Conservation (phyloP, 371 early-diverging fungal species). For the Apophysomyces ossiformis region DNA sequence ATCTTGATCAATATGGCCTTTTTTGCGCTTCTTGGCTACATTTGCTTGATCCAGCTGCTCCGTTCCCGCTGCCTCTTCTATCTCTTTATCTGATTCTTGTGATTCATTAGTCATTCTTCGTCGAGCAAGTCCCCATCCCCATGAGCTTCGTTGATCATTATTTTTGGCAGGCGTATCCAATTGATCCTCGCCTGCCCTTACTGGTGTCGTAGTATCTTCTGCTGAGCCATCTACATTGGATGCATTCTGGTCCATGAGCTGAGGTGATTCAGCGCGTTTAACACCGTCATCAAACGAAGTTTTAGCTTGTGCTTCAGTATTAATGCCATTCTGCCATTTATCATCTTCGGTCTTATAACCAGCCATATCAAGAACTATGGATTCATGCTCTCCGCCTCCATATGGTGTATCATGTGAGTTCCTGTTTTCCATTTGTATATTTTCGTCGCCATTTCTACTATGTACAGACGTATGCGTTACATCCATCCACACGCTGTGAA, state of each 20-base stretch:
- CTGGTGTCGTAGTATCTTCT: background rate
- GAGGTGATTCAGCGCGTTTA: conserved; percentile 4
- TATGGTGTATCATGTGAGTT: conserved; percentile 12
- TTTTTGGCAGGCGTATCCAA: background rate
- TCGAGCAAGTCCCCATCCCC: conserved; percentile 16
- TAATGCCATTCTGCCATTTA: conserved; percentile 7
- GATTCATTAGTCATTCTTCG: conserved; percentile 13
- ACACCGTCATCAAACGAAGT: background rate
- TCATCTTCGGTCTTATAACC: conserved; percentile 60
- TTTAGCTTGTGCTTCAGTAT: background rate
- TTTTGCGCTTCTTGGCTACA: conserved; percentile 14
- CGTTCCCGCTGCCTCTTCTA: background rate
- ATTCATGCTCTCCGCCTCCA: conserved; percentile 37
- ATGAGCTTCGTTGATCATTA: background rate
- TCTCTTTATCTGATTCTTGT: conserved; percentile 3
- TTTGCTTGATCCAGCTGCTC: background rate
- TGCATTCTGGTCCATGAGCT: background rate
- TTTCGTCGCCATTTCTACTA: conserved; percentile 15
- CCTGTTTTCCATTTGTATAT: conserved; percentile 3
- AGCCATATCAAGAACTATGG: conserved; percentile 62
- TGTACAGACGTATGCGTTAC: conserved; percentile 46
- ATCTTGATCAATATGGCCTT: conserved; percentile 41
- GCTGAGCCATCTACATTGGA: background rate
- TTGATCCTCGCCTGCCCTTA: background rate
- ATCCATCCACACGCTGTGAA: conserved; percentile 45